These are phyloP conservation scores for Xylaria sp. DNA, from an alignment of 2,329 filamentous ascomycete genomes.

Conservation along the genomic window DNA sequence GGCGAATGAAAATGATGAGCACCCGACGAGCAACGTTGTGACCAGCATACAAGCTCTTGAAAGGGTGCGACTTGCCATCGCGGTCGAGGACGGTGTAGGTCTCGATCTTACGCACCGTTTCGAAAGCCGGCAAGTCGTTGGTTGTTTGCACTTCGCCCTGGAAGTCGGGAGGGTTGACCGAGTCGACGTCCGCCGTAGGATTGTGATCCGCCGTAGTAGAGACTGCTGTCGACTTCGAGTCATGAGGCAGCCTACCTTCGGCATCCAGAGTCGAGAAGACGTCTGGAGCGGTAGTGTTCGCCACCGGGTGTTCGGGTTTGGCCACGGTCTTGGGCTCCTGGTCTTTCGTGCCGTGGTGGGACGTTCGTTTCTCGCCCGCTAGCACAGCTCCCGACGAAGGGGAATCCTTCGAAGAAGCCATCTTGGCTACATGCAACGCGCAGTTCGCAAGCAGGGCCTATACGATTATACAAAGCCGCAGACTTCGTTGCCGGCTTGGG, in stretches of 20 bases:
- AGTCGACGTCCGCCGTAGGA: constrained; percentile 37
- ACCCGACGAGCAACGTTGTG: constrained; percentile 58
- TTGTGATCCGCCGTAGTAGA: constrained; percentile 5
- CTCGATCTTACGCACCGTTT: constrained; percentile 55
- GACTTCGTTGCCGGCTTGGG: neutral
- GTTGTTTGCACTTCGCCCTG: constrained; percentile 58
- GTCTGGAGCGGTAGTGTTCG: neutral
- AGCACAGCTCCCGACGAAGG: constrained; percentile 1
- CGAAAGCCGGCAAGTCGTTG: constrained; percentile 55
- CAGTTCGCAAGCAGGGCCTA: too few relatives aligned
- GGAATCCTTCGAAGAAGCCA: constrained; percentile 8
- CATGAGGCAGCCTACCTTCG: constrained; percentile 2
- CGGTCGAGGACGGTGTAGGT: constrained; percentile 62
- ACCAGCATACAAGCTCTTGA: constrained; percentile 65
- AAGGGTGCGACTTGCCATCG: constrained; percentile 61
- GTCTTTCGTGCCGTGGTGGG: neutral
- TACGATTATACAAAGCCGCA: neutral
- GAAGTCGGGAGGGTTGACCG: constrained; percentile 53
- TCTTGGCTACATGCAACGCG: constrained; percentile 3
- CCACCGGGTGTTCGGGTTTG: neutral
- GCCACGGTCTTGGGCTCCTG: neutral
- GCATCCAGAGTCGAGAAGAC: constrained; percentile 2
- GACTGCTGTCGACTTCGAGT: constrained; percentile 6
- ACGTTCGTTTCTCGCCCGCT: constrained; percentile 8
- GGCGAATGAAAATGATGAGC: constrained; percentile 73